Percentiles rank a stretch among this genome's conserved stretches.
Evolutionary conservation across 768 basidiomycete genomes (phyloP).

Genomic region (Mycena indigotica): DNA sequence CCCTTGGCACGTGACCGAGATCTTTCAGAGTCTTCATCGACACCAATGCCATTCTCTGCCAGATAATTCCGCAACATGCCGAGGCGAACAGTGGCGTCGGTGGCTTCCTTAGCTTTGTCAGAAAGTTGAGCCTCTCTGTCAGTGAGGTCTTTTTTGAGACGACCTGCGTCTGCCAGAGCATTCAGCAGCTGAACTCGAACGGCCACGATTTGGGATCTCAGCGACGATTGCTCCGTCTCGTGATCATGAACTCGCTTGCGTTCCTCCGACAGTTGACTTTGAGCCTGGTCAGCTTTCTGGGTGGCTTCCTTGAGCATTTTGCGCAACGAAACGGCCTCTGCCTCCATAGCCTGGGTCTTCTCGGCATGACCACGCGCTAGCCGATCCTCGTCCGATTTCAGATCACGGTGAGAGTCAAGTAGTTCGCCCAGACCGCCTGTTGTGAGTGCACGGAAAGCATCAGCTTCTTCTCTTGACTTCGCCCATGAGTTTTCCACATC

Average conservation of each 20-base stretch:
- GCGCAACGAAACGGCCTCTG: slow-evolving; percentile 73
- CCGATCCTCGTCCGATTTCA: slow-evolving; percentile 83
- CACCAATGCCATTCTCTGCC: slow-evolving; percentile 81
- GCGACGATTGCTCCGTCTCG: slow-evolving; percentile 61
- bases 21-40: slow-evolving; percentile 70
- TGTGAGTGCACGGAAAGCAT: slow-evolving; percentile 83
- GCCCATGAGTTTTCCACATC: slow-evolving; percentile 92
- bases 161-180: slow-evolving; percentile 68
- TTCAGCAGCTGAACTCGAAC: slow-evolving; percentile 73
- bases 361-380: slow-evolving; percentile 75
- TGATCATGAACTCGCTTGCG: slow-evolving; percentile 63
- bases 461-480: slow-evolving; percentile 91
- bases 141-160: slow-evolving; percentile 67
- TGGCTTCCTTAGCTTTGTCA: slow-evolving; percentile 64
- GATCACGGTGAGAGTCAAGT: slow-evolving; percentile 83
- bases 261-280: slow-evolving; percentile 67
- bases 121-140: slow-evolving; percentile 65
- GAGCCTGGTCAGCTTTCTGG: slow-evolving; percentile 69
- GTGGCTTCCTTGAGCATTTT: slow-evolving; percentile 79
- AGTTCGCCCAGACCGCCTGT: slow-evolving; percentile 85
- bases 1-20: slow-evolving; percentile 44
- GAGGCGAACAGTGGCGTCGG: slow-evolving; percentile 73
- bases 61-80: slow-evolving; percentile 84
- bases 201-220: slow-evolving; percentile 74
- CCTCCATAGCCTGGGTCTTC: slow-evolving; percentile 78